Evolutionary conservation across 2,329 filamentous ascomycete species (phyloP).

Genomic region (Penicillium sp.): DNA sequence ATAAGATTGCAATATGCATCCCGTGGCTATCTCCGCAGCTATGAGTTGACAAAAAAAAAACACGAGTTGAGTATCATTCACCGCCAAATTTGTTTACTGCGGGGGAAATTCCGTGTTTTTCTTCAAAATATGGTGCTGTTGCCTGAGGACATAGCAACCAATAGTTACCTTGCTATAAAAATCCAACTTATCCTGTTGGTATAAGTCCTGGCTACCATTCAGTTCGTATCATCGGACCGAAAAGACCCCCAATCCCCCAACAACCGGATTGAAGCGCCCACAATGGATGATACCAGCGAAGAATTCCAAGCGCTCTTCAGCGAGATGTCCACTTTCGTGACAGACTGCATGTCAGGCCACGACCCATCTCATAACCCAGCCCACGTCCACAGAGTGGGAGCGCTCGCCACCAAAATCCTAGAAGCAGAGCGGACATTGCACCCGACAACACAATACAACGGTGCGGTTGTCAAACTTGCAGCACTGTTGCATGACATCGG

Average conservation of each 20-base stretch:
- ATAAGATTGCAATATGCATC: neutral
- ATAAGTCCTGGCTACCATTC: neutral
- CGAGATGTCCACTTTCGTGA: conserved; percentile 61
- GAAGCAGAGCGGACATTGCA: conserved; percentile 43
- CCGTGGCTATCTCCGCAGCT: neutral
- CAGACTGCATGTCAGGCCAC: conserved; percentile 68
- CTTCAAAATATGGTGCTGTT: neutral
- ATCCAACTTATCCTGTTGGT: neutral
- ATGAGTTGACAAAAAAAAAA: neutral
- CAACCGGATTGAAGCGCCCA: neutral
- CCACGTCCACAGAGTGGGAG: conserved; percentile 76
- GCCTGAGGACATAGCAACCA: neutral
- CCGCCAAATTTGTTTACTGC: conserved; percentile 17
- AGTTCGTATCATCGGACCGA: neutral
- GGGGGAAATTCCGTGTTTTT: conserved; percentile 2
- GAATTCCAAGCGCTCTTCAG: conserved; percentile 50
- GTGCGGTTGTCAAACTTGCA: conserved; percentile 61
- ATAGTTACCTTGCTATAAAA: neutral
- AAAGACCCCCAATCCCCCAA: neutral
- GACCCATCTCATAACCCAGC: conserved; percentile 86
- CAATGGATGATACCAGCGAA: conserved; percentile 16
- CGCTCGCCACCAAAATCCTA: conserved; percentile 67
- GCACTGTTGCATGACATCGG: conserved; percentile 85
- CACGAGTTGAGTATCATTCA: conserved; percentile 5
- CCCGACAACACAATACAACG: conserved; percentile 46